A percentile compares a stretch with the other conserved stretches of the same genome.
phyloP scores from a whole-genome alignment of 768 basidiomycete genomes.

The Gloeophyllum trabeum region DNA sequence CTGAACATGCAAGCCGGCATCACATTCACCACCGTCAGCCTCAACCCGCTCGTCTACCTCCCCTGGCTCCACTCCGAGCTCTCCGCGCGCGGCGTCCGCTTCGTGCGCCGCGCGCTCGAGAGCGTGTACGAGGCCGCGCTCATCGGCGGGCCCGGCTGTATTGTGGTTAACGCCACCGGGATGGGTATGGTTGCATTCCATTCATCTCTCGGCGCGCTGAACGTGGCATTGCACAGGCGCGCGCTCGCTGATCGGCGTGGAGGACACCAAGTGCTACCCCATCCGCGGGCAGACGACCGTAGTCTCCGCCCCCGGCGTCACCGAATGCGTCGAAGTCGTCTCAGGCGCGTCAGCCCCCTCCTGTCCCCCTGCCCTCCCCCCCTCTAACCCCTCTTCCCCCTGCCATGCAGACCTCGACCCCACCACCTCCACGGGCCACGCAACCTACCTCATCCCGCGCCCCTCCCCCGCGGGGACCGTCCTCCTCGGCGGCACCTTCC shows the following conservation, averaged over 20 bases:
- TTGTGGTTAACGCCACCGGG: conserved; percentile 47
- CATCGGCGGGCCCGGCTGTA: conserved; percentile 21
- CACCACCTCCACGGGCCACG: conserved; percentile 11
- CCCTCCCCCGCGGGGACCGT: conserved; percentile 32
- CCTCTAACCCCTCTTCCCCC: no score
- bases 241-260: conserved; percentile 66
- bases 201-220: background rate
- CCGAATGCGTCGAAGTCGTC: conserved; percentile 19
- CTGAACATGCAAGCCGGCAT: conserved; percentile 23
- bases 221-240: conserved; percentile 31
- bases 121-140: conserved; percentile 35
- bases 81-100: conserved; percentile 25
- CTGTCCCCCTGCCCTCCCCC: no score
- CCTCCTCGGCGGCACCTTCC: conserved; percentile 49
- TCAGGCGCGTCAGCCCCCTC: conserved; percentile 12
- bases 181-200: conserved; percentile 28
- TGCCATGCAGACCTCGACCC: background rate
- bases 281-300: conserved; percentile 80
- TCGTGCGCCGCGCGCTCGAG: conserved; percentile 28
- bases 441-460: conserved; percentile 55
- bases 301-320: conserved; percentile 57
- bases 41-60: conserved; percentile 40
- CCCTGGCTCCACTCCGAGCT: conserved; percentile 34
- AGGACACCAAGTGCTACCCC: conserved; percentile 65
- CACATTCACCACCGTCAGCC: conserved; percentile 32